Percentiles rank a stretch among this genome's conserved stretches.
These are phyloP conservation scores for Papiliotrema fonsecae DNA, from an alignment of 1,284 basidiomycete genomes.

Conservation along the genomic window DNA sequence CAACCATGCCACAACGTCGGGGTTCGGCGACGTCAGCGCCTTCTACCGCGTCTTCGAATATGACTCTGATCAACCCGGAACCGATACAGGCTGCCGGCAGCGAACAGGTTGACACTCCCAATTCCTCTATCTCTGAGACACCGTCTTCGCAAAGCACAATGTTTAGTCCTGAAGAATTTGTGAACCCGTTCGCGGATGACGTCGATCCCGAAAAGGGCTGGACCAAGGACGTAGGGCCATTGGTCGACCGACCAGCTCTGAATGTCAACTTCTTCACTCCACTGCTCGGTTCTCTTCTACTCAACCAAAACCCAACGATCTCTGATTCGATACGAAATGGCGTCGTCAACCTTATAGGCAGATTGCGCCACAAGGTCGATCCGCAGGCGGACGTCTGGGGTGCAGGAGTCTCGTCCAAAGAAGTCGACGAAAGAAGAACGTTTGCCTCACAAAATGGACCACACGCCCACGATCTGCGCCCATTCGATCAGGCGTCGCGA, in stretches of 20 bases:
- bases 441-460: conserved; percentile 44
- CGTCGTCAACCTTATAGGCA: conserved; percentile 70
- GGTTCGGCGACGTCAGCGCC: conserved; percentile 12
- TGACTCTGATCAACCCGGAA: conserved; percentile 6
- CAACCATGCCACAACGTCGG: background rate
- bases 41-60: conserved; percentile 16
- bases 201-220: conserved; percentile 11
- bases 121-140: conserved; percentile 10
- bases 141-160: conserved; percentile 16
- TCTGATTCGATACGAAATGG: conserved; percentile 69
- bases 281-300: conserved; percentile 78
- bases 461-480: conserved; percentile 40
- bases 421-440: conserved; percentile 24
- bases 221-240: conserved; percentile 12
- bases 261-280: conserved; percentile 85
- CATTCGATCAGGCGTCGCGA: conserved; percentile 58
- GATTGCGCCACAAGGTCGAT: conserved; percentile 33
- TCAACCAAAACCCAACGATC: conserved; percentile 71
- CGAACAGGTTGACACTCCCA: conserved; percentile 14
- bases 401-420: conserved; percentile 8
- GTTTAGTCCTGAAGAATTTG: conserved; percentile 14
- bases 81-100: conserved; percentile 1
- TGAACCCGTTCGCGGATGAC: conserved; percentile 19
- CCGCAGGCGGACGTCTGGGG: conserved; percentile 38
- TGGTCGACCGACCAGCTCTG: conserved; percentile 53